A percentile compares a stretch with the other conserved stretches of the same genome.
phyloP scores from a whole-genome alignment of 495 filamentous ascomycete genomes.

The Stereocaulon alpinum region DNA sequence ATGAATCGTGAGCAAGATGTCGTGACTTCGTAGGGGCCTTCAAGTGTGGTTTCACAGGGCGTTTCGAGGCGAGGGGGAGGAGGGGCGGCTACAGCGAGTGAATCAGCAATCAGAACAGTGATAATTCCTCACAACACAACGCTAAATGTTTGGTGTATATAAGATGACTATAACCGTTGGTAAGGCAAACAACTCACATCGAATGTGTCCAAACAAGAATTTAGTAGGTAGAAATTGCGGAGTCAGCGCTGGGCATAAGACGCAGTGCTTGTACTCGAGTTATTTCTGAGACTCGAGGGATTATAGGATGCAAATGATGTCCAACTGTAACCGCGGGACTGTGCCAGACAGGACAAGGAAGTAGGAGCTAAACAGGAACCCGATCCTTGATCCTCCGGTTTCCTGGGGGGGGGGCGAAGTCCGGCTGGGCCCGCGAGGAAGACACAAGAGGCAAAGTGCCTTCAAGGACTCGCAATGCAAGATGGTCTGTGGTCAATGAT shows the following conservation, averaged over 20 bases:
- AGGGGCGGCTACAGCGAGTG: too few species aligned
- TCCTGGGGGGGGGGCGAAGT: constrained; percentile 10
- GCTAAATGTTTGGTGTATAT: background rate
- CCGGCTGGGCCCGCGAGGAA: background rate
- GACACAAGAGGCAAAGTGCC: background rate
- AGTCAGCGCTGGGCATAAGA: background rate
- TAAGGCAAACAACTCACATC: background rate
- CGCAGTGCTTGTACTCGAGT: background rate
- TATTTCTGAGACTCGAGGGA: background rate
- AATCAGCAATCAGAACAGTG: too few species aligned
- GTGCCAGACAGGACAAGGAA: background rate
- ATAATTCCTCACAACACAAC: too few species aligned
- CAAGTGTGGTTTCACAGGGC: background rate
- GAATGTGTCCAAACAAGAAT: background rate
- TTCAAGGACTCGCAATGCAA: background rate
- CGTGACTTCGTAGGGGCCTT: background rate
- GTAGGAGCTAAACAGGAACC: background rate
- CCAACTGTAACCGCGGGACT: background rate
- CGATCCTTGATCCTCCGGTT: background rate
- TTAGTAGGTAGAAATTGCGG: background rate
- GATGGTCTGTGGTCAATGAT: background rate
- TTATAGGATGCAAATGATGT: background rate
- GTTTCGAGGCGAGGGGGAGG: background rate
- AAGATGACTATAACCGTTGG: background rate
- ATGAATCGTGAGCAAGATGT: background rate